Evolutionary conservation across 1,284 basidiomycete species (phyloP).

Genomic region (Sphagnurus paluster): DNA sequence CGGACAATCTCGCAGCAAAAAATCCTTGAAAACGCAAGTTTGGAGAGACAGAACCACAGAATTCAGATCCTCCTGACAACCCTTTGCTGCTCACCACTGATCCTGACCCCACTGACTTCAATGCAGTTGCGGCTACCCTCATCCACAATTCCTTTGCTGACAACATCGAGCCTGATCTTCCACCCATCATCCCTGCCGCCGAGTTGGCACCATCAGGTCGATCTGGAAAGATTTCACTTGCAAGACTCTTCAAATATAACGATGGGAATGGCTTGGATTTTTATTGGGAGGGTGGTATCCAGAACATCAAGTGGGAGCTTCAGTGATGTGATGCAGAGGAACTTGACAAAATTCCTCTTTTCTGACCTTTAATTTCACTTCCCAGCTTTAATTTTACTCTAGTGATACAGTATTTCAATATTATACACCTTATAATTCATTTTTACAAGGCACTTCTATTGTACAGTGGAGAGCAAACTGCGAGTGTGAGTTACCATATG

Average conservation of each 20-base stretch:
- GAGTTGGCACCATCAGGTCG: neutral
- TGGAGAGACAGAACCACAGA: neutral
- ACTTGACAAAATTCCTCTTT: neutral
- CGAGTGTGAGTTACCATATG: neutral
- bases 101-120: slow-evolving; percentile 4
- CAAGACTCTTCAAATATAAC: neutral
- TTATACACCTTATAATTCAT: neutral
- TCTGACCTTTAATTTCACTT: neutral
- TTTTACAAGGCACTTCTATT: neutral
- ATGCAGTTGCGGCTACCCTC: neutral
- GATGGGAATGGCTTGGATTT: slow-evolving; percentile 1
- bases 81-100: neutral
- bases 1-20: neutral
- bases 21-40: slow-evolving; percentile 1
- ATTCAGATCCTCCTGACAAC: slow-evolving; percentile 1
- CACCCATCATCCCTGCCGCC: neutral
- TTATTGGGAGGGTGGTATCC: slow-evolving; percentile 8
- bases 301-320: slow-evolving; percentile 1
- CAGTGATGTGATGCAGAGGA: neutral
- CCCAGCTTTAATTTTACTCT: neutral
- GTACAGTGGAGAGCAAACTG: neutral
- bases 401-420: neutral
- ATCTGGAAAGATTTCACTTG: neutral
- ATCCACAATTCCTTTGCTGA: neutral
- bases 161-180: neutral